Evolutionary conservation across 345 rosid species (phyloP), one percentile per base, ranked within the genome.

Genomic region (Moricandia moricandioides): DNA sequence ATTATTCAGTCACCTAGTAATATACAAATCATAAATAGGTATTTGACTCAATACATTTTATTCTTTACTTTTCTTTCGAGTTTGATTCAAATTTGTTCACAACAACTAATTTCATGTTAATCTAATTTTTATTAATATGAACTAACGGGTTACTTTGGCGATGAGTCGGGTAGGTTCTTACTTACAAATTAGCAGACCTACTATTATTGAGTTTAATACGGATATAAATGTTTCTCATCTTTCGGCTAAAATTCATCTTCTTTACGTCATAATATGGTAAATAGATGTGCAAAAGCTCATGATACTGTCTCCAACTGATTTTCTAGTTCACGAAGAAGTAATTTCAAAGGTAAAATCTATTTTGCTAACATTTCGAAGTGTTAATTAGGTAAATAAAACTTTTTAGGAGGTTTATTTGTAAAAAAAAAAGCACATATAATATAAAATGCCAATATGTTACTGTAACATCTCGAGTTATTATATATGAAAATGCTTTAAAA

Each of bases 111-210:
- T 69, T 18, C 17, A 35, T 24, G 62, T 3, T 75, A 27, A 12
- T 55, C 27, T 58, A n/a, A 17, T 49, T 40, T 61, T 27, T 54
- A 62, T n/a, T n/a, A 76, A 5, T 62, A n/a, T 39, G 26, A 33
- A 70, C 70, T 76, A 76, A 63, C 51, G 39, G 26, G 65, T 60
- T 49, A 4, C 73, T 69, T 62, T 55, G 45, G 34, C 56, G 56
- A 76, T 68, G 56, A 69, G 27, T 62, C n/a, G n/a, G 63, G 27
- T 40, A 11, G 12, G 2, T 61, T 39, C 24, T 17, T 37, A 51
- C 43, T 27, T 14, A 27, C 31, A 35, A 75, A 67, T 62, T 60
- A 49, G 18, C 4, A 69, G 45, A 17, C 69, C 43, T 59, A 67
- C 54, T 34, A 29, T 8, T 34, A 29, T 8, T 16, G 51, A 56